These are phyloP conservation scores for Hericium coralloides DNA, from an alignment of 768 basidiomycete genomes.

Conservation along the genomic window DNA sequence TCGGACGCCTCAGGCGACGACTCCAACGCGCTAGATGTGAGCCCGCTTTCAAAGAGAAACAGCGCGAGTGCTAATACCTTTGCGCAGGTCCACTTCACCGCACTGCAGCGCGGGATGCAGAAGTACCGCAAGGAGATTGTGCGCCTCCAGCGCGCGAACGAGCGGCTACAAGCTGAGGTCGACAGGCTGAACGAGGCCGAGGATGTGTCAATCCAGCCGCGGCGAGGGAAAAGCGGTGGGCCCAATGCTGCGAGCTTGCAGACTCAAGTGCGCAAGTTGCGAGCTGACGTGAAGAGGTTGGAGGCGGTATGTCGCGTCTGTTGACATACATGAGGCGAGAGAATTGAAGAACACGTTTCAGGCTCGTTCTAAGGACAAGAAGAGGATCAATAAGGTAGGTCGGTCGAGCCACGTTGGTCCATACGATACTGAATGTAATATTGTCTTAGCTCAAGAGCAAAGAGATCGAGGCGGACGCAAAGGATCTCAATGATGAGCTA, in stretches of 20 bases:
- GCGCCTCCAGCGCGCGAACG: slow-evolving; percentile 11
- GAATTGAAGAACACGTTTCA: not conserved
- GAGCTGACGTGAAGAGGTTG: not conserved
- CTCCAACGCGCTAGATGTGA: too few species aligned
- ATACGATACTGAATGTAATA: not conserved
- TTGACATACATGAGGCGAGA: not conserved
- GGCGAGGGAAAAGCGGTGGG: not conserved
- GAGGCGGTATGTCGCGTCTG: not conserved
- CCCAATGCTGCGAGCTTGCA: not conserved
- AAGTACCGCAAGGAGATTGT: slow-evolving; percentile 10
- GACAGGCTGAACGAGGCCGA: slow-evolving; percentile 13
- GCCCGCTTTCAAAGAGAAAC: too few species aligned
- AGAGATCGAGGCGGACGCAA: slow-evolving; percentile 29
- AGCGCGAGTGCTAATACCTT: not conserved
- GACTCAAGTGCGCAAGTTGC: not conserved
- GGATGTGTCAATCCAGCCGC: slow-evolving; percentile 16
- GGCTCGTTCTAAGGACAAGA: not conserved
- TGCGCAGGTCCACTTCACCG: slow-evolving; percentile 1
- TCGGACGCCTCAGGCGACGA: not conserved
- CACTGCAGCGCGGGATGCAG: slow-evolving; percentile 6
- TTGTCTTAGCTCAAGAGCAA: slow-evolving; percentile 19
- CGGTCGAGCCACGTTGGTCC: not conserved
- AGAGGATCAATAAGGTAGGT: slow-evolving; percentile 2
- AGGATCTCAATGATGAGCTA: slow-evolving; percentile 25
- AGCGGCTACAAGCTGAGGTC: slow-evolving; percentile 9